Conservation (phyloP, 1,284 basidiomycete genomes). For the Ustilago nuda region DNA sequence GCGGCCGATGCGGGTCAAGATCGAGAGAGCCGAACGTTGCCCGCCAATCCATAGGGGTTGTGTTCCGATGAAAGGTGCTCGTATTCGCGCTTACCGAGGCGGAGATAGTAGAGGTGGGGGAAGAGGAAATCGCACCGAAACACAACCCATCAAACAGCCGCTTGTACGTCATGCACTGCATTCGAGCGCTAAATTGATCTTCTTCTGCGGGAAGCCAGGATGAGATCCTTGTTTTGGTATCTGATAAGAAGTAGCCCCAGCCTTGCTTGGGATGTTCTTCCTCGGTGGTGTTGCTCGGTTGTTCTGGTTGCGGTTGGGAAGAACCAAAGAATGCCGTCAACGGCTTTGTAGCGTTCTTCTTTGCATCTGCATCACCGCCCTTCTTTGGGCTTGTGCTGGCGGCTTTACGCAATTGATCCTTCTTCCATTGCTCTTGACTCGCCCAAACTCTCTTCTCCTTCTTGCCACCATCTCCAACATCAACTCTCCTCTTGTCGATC, state of each 20-base stretch:
- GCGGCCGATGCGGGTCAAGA: constrained; percentile 31
- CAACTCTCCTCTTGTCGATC: constrained; percentile 31
- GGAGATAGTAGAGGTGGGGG: neutral
- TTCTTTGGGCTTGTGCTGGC: neutral
- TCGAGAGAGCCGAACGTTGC: constrained; percentile 24
- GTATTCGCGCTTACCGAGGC: neutral
- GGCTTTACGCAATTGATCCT: constrained; percentile 26
- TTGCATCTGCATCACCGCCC: neutral
- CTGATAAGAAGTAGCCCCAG: constrained; percentile 48
- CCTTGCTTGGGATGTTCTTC: neutral
- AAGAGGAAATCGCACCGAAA: constrained; percentile 26
- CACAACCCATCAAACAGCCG: constrained; percentile 54
- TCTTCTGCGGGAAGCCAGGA: constrained; percentile 38
- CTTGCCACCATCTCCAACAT: neutral
- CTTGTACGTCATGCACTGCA: constrained; percentile 67
- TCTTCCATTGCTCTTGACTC: constrained; percentile 58
- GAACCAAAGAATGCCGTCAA: constrained; percentile 30
- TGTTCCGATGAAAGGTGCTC: constrained; percentile 30
- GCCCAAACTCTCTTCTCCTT: constrained; percentile 20
- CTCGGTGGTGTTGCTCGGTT: neutral
- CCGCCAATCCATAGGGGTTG: constrained; percentile 38
- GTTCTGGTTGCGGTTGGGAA: neutral
- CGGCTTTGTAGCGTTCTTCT: neutral
- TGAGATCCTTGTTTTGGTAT: constrained; percentile 63
- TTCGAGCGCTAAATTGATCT: constrained; percentile 53